Evolutionary conservation across 2,329 filamentous ascomycete species (phyloP), one percentile per base, ranked within the genome.

Genomic region (Chaetomiaceae sp.): DNA sequence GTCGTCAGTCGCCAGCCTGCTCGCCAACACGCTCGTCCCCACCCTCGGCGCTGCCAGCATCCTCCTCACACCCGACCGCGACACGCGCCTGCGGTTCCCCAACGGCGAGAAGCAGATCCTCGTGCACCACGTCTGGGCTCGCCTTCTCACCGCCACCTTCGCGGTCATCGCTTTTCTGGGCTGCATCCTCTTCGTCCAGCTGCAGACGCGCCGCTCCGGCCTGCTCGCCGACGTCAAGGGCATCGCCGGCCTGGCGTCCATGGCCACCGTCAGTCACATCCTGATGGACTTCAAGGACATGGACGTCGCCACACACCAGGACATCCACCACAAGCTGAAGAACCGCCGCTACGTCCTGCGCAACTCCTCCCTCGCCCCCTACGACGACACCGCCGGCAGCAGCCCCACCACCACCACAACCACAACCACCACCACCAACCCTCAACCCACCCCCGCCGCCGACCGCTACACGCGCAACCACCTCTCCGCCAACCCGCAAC

Each of bases 241-340:
- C 6, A 86, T 88, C 42, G 83, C 84, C 2, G 84, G 84, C 2
- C 72, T 88, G 30, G 84, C 84, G 6, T 79, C 83, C 46, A 87
- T 88, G 83, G 84, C 84, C 9, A 84, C 85, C 3, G 78, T 79
- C 50, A 81, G 76, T 52, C 84, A 88, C 54, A 85, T 88, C 60
- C 67, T 88, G 52, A 81, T 80, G 64, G 84, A 88, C 59, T 88
- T 88, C 59, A 80, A 79, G 52, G 81, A 81, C 47, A 77, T 86
- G 65, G 84, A 88, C 59, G 77, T 79, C 1, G 82, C 79, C 7
- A 78, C 73, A 4, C 78, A 83, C 44, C 69, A 78, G 39, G 76
- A 81, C 42, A 87, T 88, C 34, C 84, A 88, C 60, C 70, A 78
- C 40, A 76, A 74, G 55, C 70, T 88, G n/a, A 81, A 80, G 50